Percentiles rank a stretch among this genome's conserved stretches.
Conservation (phyloP, 345 rosid species). For the Lepidium aucheri region DNA sequence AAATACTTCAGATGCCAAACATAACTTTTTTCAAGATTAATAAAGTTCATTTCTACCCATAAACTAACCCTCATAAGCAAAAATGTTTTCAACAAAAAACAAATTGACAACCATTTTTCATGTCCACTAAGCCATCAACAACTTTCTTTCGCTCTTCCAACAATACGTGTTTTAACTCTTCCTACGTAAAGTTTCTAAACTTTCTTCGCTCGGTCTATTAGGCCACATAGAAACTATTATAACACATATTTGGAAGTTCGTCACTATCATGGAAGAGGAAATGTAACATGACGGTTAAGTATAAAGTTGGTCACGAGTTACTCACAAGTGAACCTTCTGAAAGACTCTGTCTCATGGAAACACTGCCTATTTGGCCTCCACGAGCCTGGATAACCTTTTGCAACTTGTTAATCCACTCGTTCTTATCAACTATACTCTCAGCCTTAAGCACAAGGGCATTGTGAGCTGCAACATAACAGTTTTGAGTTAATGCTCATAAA, state of each 20-base stretch:
- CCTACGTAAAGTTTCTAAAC: background rate
- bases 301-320: constrained; percentile 10
- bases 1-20: background rate
- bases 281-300: background rate
- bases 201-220: background rate
- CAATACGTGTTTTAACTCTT: background rate
- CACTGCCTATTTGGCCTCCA: constrained; percentile 62
- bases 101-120: background rate
- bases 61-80: background rate
- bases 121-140: background rate
- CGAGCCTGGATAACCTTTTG: constrained; percentile 52
- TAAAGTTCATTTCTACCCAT: background rate
- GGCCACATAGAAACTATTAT: background rate
- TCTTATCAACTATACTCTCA: constrained; percentile 74
- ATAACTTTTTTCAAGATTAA: background rate
- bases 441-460: constrained; percentile 80
- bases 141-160: background rate
- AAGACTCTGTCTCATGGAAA: constrained; percentile 78
- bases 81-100: background rate
- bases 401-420: constrained; percentile 81
- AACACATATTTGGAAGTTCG: background rate
- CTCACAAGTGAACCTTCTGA: constrained; percentile 99
- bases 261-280: background rate
- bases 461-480: constrained; percentile 59
- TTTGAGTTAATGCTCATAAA: background rate